Conservation (phyloP, 495 filamentous ascomycete species). For the Mycothermus thermophilus region DNA sequence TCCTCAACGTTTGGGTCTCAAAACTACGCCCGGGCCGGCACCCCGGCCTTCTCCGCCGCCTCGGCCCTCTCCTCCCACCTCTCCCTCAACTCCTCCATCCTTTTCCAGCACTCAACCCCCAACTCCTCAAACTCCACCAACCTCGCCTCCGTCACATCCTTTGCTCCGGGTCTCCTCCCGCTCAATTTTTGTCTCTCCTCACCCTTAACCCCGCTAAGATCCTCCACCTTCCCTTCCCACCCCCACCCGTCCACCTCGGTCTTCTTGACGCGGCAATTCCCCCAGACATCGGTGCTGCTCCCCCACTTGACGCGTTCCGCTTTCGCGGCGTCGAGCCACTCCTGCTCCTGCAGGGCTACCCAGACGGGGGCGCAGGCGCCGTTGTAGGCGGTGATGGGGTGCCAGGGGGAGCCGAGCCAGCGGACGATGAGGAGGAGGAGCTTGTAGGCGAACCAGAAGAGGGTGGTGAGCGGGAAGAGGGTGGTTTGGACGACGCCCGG, state of each 20-base stretch:
- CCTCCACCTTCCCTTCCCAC: slow-evolving; percentile 53
- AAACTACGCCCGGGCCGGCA: not conserved
- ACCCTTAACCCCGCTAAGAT: slow-evolving; percentile 27
- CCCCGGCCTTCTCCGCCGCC: no score
- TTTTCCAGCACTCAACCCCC: slow-evolving; percentile 59
- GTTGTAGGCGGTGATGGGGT: slow-evolving; percentile 58
- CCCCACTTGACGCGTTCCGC: slow-evolving; percentile 77
- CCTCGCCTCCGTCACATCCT: slow-evolving; percentile 47
- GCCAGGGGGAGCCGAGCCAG: slow-evolving; percentile 77
- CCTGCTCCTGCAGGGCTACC: slow-evolving; percentile 58
- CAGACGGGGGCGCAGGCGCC: slow-evolving; percentile 65
- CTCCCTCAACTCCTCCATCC: slow-evolving; percentile 70
- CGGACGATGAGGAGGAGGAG: slow-evolving; percentile 56
- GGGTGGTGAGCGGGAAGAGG: slow-evolving; percentile 54
- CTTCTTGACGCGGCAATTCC: slow-evolving; percentile 44
- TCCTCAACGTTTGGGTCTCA: no score
- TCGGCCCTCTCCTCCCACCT: slow-evolving; percentile 55
- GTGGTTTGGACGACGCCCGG: slow-evolving; percentile 75
- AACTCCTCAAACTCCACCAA: slow-evolving; percentile 59
- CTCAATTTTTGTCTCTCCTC: slow-evolving; percentile 33
- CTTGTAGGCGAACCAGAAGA: slow-evolving; percentile 46
- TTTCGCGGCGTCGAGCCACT: slow-evolving; percentile 41
- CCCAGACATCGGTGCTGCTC: slow-evolving; percentile 44
- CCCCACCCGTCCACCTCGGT: slow-evolving; percentile 84
- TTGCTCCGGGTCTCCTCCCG: slow-evolving; percentile 42